Percentiles rank a stretch among this genome's conserved stretches.
These are phyloP conservation scores for Pestalotiopsis sp. DNA, from an alignment of 2,329 filamentous ascomycete genomes.

Conservation along the genomic window DNA sequence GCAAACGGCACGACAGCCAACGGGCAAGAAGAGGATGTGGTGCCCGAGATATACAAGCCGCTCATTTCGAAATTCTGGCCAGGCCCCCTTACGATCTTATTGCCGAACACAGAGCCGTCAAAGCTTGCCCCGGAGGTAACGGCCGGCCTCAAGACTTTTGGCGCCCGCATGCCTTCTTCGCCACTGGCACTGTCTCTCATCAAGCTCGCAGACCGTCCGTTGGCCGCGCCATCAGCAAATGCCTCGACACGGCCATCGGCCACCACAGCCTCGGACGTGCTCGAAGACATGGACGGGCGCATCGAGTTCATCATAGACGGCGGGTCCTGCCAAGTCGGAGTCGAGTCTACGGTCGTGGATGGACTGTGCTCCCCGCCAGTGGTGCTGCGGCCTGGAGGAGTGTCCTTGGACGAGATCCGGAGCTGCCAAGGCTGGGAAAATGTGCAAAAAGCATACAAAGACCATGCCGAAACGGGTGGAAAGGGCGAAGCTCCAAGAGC, in stretches of 20 bases:
- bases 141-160: slow-evolving; percentile 81
- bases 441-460: slow-evolving; percentile 77
- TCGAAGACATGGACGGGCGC: slow-evolving; percentile 78
- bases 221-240: slow-evolving; percentile 93
- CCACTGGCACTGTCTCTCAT: slow-evolving; percentile 88
- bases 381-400: slow-evolving; percentile 83
- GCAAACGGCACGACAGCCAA: slow-evolving; percentile 25
- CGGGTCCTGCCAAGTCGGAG: slow-evolving; percentile 82
- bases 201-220: slow-evolving; percentile 71
- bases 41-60: slow-evolving; percentile 77
- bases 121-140: slow-evolving; percentile 89
- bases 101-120: slow-evolving; percentile 73
- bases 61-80: slow-evolving; percentile 90
- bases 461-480: slow-evolving; percentile 65
- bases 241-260: slow-evolving; percentile 92
- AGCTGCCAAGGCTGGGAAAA: slow-evolving; percentile 79
- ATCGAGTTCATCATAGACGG: slow-evolving; percentile 91
- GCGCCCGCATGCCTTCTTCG: slow-evolving; percentile 85
- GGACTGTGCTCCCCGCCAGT: slow-evolving; percentile 80
- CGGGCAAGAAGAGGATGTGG: slow-evolving; percentile 34
- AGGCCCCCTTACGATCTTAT: slow-evolving; percentile 86
- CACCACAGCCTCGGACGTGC: slow-evolving; percentile 86
- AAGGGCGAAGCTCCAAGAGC: slow-evolving; percentile 69
- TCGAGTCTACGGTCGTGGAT: slow-evolving; percentile 97
- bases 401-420: slow-evolving; percentile 80